Evolutionary conservation across 2,329 filamentous ascomycete genomes (phyloP), one percentile per base, ranked within the genome.

Genomic region (Chaetomium sp.): DNA sequence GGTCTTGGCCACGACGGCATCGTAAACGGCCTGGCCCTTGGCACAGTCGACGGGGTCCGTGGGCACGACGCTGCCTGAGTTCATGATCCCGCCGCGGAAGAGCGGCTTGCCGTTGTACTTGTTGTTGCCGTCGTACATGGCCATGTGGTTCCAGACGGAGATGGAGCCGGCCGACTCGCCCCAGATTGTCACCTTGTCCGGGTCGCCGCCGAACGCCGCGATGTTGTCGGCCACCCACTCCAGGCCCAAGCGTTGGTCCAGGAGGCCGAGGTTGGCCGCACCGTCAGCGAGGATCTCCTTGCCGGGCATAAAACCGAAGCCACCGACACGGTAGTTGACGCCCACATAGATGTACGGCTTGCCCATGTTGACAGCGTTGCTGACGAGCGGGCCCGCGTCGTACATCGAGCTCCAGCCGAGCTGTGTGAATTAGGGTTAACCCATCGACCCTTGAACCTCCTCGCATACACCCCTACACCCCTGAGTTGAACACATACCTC

Each of bases 151-250:
- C 49, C 87, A 79, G 1, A 89, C 86, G 0, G 86, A 90, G 59
- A 91, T 89, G 11, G 82, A 74, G 0, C 86, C 85, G 0, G 86
- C 85, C 2, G 79, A 84, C 66, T 91, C 84, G 33, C 88, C 88
- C 85, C 85, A 90, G 57, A 92, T 85, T 0, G 87, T 91, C 5
- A 91, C 87, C 67, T 87, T 87, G n/a, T 76, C 74, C 0, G 87
- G 85, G 66, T 92, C 88, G 11, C 89, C 89, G 8, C 89, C 89
- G 66, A 94, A 95, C 0, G 81, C 76, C 1, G 74, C 82, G 55
- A 92, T 89, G 61, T 91, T 89, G 63, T 89, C 86, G 6, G 86
- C 82, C 1, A 89, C 80, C 88, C 88, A 92, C 66, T 91, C 72
- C 6, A 92, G 74, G 0, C 80, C 88, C 60, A 87, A 76, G 37